phyloP scores from a whole-genome alignment of 2,329 filamentous ascomycete species.

The Hymenoscyphus repandus region DNA sequence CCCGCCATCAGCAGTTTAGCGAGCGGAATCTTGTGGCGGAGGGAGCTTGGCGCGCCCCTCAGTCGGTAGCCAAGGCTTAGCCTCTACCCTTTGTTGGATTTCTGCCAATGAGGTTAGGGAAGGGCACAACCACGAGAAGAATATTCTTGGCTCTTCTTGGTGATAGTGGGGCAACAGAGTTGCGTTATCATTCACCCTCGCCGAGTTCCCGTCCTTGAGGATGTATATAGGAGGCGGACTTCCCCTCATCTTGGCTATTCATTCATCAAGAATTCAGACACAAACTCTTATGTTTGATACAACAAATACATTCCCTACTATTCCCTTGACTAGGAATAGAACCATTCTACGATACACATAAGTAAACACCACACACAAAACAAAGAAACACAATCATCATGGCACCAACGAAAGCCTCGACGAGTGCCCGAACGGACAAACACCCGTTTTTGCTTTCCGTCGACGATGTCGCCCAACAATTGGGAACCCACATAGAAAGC shows the following conservation, averaged over 20 bases:
- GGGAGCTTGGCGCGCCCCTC: neutral
- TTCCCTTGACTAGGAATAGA: slow-evolving; percentile 31
- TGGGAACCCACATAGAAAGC: slow-evolving; percentile 60
- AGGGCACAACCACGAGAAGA: neutral
- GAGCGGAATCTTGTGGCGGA: neutral
- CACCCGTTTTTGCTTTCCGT: slow-evolving; percentile 58
- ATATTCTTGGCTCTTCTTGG: neutral
- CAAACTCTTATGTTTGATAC: slow-evolving; percentile 6
- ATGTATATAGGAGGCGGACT: neutral
- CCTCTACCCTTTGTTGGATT: neutral
- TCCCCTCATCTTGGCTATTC: neutral
- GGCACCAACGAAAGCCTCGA: slow-evolving; percentile 14
- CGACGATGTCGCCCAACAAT: slow-evolving; percentile 56
- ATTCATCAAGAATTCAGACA: neutral
- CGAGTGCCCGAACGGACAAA: slow-evolving; percentile 25
- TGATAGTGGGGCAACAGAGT: neutral
- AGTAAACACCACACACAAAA: neutral
- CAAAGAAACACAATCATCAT: slow-evolving; percentile 6
- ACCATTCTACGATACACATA: slow-evolving; percentile 2
- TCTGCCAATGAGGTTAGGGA: neutral
- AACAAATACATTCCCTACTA: slow-evolving; percentile 25
- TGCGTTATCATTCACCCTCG: neutral
- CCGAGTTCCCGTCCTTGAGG: neutral
- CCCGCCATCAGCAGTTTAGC: neutral
- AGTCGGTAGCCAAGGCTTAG: neutral